These are phyloP conservation scores for Boletus rubescentipes DNA, from an alignment of 768 basidiomycete species.

Conservation along the genomic window DNA sequence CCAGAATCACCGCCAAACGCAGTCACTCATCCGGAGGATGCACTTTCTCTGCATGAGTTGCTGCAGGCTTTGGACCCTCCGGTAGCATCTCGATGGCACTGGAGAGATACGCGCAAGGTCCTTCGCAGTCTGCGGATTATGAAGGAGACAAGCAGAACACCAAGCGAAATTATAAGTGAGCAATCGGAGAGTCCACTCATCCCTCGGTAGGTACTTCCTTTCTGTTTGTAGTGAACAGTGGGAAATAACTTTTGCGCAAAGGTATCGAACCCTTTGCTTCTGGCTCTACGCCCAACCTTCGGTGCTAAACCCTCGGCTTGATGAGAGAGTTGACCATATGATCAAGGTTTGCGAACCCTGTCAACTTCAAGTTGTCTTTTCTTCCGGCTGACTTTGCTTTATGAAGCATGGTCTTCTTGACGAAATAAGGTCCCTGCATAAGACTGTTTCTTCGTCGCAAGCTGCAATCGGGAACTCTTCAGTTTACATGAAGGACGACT, in stretches of 20 bases:
- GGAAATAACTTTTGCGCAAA: constrained; percentile 29
- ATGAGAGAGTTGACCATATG: constrained; percentile 87
- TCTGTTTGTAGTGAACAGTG: background rate
- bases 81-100: constrained; percentile 89
- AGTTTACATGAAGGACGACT: background rate
- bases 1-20: constrained; percentile 63
- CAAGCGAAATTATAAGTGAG: constrained; percentile 68
- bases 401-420: constrained; percentile 72
- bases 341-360: constrained; percentile 52
- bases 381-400: constrained; percentile 1
- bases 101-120: constrained; percentile 92
- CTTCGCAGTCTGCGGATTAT: constrained; percentile 75
- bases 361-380: background rate
- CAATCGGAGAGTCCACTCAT: constrained; percentile 47
- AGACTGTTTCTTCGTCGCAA: constrained; percentile 14
- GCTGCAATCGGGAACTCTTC: background rate
- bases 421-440: constrained; percentile 65
- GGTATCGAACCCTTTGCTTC: constrained; percentile 83
- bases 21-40: constrained; percentile 49
- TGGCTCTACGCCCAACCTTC: constrained; percentile 84
- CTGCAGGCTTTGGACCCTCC: constrained; percentile 66
- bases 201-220: constrained; percentile 48
- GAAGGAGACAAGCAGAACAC: constrained; percentile 59
- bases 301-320: constrained; percentile 63
- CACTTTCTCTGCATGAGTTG: constrained; percentile 65